Evolutionary conservation across 176 grass and related monocot species (phyloP), one percentile per base, ranked within the genome.

Genomic region (Carex cristatella): DNA sequence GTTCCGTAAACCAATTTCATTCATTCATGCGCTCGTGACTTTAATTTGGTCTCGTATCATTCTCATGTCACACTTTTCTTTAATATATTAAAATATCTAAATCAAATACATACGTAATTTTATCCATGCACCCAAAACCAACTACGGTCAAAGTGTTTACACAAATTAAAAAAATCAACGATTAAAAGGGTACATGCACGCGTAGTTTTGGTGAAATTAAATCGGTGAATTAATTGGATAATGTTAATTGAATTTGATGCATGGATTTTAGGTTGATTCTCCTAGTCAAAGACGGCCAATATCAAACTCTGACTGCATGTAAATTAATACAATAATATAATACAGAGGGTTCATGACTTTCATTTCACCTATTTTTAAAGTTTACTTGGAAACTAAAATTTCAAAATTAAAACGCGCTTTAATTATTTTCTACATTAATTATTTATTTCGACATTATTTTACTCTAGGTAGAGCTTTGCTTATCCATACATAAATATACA

Each of bases 1-100:
- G 13, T 42, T 46, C 19, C 54, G 77, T 33, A 80, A 59, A 16
- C 77, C 60, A 32, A 57, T 79, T 79, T 33, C 72, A 78, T 79
- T 33, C 72, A 78, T 78, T 55, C 44, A 55, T 54, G 10, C 8
- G 28, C 54, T 78, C 33, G 4, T 55, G 23, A 78, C 77, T 80
- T 80, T 23, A 23, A 23, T 23, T 46, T 58, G 42, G 48, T 15
- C 33, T 35, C 33, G 23, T 23, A 23, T 23, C 23, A 23, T 23
- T 23, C 23, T 23, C 23, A 23, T 23, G 23, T 23, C 23, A 23
- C 23, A 23, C 23, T 23, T 23, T 23, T 23, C 23, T 23, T 23
- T 23, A 23, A 35, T 38, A 38, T 38, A 38, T 46, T 8, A 46
- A 46, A 46, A 46, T 46, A 46, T 46, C 8, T 49, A 49, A 19